These are phyloP conservation scores for Cyclostephanos tholiformis DNA, from an alignment of 108 stramenopile species.

Conservation along the genomic window DNA sequence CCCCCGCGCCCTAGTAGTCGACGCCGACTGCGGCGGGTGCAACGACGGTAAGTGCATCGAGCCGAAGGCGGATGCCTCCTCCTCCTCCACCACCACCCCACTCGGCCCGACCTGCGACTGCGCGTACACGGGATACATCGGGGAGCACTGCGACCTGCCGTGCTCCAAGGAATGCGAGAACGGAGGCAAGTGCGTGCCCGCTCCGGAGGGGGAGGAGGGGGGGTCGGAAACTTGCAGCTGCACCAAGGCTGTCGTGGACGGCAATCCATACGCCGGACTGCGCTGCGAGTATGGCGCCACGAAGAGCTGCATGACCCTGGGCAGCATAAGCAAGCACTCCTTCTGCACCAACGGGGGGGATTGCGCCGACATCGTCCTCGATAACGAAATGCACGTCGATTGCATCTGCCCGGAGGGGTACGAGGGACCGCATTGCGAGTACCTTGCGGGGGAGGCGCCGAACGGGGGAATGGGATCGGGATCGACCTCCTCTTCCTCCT, in stretches of 20 bases:
- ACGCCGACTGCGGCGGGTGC: conserved; percentile 47
- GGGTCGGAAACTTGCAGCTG: conserved; percentile 32
- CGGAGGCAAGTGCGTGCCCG: conserved; percentile 39
- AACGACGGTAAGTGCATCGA: conserved; percentile 34
- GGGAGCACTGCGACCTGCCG: conserved; percentile 36
- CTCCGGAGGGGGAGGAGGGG: neutral
- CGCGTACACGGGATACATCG: conserved; percentile 30
- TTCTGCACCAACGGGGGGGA: conserved; percentile 68
- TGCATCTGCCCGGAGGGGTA: conserved; percentile 36
- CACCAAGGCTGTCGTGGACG: conserved; percentile 45
- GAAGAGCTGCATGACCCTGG: conserved; percentile 51
- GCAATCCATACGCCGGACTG: conserved; percentile 50
- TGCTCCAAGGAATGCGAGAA: conserved; percentile 28
- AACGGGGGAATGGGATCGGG: neutral
- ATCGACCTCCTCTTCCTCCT: neutral
- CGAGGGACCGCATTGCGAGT: conserved; percentile 46
- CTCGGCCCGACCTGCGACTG: conserved; percentile 47
- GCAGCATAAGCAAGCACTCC: conserved; percentile 43
- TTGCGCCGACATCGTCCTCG: conserved; percentile 41
- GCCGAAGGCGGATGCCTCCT: neutral
- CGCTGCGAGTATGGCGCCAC: conserved; percentile 53
- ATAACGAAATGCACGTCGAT: conserved; percentile 40
- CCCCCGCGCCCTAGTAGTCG: conserved; percentile 29
- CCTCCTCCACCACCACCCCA: conserved; percentile 4
- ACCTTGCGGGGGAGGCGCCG: conserved; percentile 20